Evolutionary conservation across 1,284 basidiomycete genomes (phyloP).

Genomic region (Ceratobasidium theobromae): DNA sequence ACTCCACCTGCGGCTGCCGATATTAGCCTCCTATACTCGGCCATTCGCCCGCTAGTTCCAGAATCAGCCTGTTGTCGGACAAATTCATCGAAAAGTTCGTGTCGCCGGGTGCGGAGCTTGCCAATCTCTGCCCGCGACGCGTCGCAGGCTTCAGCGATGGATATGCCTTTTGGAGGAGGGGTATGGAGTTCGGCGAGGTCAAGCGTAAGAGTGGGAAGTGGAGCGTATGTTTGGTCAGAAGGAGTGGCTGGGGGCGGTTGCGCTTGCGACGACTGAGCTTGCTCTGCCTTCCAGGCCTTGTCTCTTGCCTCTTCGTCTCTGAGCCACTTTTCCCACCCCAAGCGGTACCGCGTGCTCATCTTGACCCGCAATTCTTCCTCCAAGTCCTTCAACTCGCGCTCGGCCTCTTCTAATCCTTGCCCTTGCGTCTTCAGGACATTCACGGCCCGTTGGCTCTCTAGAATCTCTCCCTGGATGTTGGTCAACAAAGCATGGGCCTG

Average conservation of each 20-base stretch:
- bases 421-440: constrained; percentile 69
- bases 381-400: constrained; percentile 60
- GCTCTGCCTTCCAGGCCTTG: constrained; percentile 42
- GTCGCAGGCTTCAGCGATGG: constrained; percentile 60
- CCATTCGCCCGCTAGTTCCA: constrained; percentile 84
- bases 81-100: constrained; percentile 68
- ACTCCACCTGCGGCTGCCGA: constrained; percentile 87
- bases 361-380: constrained; percentile 69
- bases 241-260: not conserved
- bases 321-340: constrained; percentile 94
- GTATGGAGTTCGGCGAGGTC: constrained; percentile 1
- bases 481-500: constrained; percentile 87
- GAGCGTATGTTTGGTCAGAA: not conserved
- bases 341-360: constrained; percentile 75
- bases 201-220: constrained; percentile 22
- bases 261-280: constrained; percentile 21
- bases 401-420: constrained; percentile 65
- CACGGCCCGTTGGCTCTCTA: constrained; percentile 80
- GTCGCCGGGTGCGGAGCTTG: constrained; percentile 65
- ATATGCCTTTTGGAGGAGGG: constrained; percentile 20
- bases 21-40: constrained; percentile 83
- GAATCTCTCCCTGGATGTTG: constrained; percentile 90
- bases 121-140: constrained; percentile 63
- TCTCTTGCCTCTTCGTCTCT: constrained; percentile 80
- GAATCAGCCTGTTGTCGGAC: constrained; percentile 83